Conservation (phyloP, 2,329 filamentous ascomycete species). For the Fusarium verrucosum region DNA sequence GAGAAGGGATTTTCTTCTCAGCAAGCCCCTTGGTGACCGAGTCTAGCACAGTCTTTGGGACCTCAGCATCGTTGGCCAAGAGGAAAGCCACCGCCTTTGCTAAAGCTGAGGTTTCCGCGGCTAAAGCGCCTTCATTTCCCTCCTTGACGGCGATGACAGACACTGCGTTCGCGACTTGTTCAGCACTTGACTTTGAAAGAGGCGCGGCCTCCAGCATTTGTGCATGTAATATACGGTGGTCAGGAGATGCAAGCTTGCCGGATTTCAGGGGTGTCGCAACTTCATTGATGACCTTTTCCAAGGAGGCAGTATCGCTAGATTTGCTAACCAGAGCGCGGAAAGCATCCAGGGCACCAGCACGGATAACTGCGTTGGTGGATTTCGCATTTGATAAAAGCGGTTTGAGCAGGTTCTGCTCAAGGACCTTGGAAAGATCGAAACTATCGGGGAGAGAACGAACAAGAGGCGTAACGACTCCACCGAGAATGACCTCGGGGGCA, state of each 20-base stretch:
- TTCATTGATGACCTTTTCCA: slow-evolving; percentile 79
- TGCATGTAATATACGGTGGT: slow-evolving; percentile 84
- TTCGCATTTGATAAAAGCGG: slow-evolving; percentile 90
- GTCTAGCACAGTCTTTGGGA: slow-evolving; percentile 75
- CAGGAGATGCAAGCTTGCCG: slow-evolving; percentile 83
- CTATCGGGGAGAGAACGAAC: slow-evolving; percentile 72
- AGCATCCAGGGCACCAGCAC: slow-evolving; percentile 76
- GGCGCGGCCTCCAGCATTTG: slow-evolving; percentile 78
- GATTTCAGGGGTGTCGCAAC: slow-evolving; percentile 81
- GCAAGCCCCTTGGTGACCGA: slow-evolving; percentile 80
- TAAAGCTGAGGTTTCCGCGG: slow-evolving; percentile 78
- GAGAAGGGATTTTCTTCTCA: slow-evolving; percentile 83
- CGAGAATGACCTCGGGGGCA: slow-evolving; percentile 88
- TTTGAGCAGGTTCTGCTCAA: slow-evolving; percentile 80
- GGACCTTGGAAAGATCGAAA: slow-evolving; percentile 80
- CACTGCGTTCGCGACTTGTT: slow-evolving; percentile 73
- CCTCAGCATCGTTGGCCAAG: slow-evolving; percentile 66
- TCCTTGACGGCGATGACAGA: slow-evolving; percentile 80
- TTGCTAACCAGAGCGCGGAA: slow-evolving; percentile 75
- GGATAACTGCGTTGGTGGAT: slow-evolving; percentile 83
- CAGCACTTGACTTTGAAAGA: slow-evolving; percentile 68
- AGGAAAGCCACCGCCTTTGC: slow-evolving; percentile 70
- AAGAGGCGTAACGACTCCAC: slow-evolving; percentile 79
- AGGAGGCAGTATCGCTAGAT: slow-evolving; percentile 64
- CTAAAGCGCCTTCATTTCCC: slow-evolving; percentile 84